A percentile compares a stretch with the other conserved stretches of the same genome.
These are phyloP conservation scores for Pythium phragmiticola DNA, from an alignment of 352 stramenopile species.

Conservation along the genomic window DNA sequence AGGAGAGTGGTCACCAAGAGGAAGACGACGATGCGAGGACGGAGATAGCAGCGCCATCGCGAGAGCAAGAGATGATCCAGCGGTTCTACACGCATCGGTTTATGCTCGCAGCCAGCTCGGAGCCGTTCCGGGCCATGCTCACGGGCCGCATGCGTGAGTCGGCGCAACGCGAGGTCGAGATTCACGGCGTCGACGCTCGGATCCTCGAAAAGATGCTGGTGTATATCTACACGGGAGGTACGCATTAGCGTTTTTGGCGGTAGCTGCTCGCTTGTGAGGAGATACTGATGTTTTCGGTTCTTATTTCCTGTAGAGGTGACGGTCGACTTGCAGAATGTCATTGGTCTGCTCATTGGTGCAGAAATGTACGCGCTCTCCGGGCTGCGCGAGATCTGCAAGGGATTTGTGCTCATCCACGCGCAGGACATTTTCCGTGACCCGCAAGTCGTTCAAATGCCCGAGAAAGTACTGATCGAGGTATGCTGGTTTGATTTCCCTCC, in stretches of 20 bases:
- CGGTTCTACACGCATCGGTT: conserved; percentile 77
- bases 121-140: conserved; percentile 82
- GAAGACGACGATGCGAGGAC: neutral
- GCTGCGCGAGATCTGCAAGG: conserved; percentile 81
- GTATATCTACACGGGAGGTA: conserved; percentile 84
- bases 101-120: conserved; percentile 81
- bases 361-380: conserved; percentile 85
- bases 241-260: neutral
- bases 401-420: conserved; percentile 78
- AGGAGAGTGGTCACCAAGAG: conserved; percentile 11
- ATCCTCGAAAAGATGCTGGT: conserved; percentile 83
- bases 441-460: conserved; percentile 72
- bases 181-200: conserved; percentile 56
- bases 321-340: conserved; percentile 64
- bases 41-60: neutral
- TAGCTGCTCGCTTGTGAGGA: neutral
- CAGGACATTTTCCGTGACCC: conserved; percentile 79
- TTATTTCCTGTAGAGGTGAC: conserved; percentile 48
- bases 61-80: conserved; percentile 19
- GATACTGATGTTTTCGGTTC: neutral
- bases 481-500: neutral
- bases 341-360: conserved; percentile 69
- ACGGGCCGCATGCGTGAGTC: conserved; percentile 80
- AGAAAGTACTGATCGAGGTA: conserved; percentile 82
- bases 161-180: conserved; percentile 63